Conservation (phyloP, 2,329 filamentous ascomycete genomes). For the Truncatella angustata region DNA sequence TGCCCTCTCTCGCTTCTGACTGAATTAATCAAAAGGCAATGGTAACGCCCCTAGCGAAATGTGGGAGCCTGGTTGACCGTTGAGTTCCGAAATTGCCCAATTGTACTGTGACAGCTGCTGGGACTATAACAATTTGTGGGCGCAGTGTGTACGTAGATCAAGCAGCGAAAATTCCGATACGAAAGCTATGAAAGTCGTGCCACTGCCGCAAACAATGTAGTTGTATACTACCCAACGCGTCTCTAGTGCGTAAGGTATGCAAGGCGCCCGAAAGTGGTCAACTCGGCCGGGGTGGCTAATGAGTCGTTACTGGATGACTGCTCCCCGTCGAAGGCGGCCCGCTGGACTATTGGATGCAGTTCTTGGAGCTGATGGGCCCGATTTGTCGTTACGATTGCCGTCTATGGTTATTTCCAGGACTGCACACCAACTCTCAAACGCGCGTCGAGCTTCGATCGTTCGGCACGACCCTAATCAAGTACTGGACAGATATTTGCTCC, state of each 20-base stretch:
- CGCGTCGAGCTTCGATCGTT: conserved; percentile 5
- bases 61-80: conserved; percentile 1
- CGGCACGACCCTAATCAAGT: not conserved
- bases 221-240: too few relatives aligned
- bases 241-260: too few relatives aligned
- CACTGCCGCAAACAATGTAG: too few relatives aligned
- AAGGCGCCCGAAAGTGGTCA: not conserved
- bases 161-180: too few relatives aligned
- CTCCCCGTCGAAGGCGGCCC: conserved; percentile 1
- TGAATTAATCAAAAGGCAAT: not conserved
- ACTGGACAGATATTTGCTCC: not conserved
- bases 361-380: not conserved
- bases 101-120: not conserved
- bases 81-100: conserved; percentile 6
- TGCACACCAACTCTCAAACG: conserved; percentile 6
- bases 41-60: not conserved
- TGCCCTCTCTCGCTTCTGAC: conserved; percentile 6
- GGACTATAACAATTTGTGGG: not conserved
- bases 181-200: too few relatives aligned
- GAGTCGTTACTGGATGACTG: not conserved
- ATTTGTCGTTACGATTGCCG: not conserved
- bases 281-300: not conserved
- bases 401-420: not conserved
- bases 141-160: too few relatives aligned
- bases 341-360: conserved; percentile 8